Evolutionary conservation across 192 early-diverging fungal genomes (phyloP), one percentile per base, ranked within the genome.

Genomic region (Pilobolus umbonatus): DNA sequence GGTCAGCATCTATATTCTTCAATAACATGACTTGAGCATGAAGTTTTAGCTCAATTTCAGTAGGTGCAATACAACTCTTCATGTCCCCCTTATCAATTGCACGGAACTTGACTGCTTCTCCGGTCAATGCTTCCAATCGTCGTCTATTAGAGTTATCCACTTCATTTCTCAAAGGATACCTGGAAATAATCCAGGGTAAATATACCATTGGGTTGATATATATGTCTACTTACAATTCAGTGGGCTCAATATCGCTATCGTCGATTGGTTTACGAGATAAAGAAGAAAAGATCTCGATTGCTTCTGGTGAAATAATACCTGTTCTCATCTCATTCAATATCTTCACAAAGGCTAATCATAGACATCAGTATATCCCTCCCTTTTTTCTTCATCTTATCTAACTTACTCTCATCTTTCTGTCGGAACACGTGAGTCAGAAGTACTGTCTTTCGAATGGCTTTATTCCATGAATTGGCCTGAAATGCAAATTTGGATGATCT

Each of bases 11-110:
- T 24, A 85, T 66, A 57, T 91, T 90, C 60, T 89, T 92, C 30
- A 88, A 72, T 46, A 97, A 70, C 88, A 93, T 93, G 1, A 97
- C 94, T 62, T 95, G 94, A 2, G 92, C 88, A 46, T 79, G 60
- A 6, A 69, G 25, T 73, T 92, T 93, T 21, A 97, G 67, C 45
- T 81, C 75, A 6, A 97, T 73, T 17, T 57, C 43, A 3, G 68
- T 53, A 0, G 84, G 88, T 0, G 90, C 88, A 19, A 75, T 62
- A 57, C 84, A 83, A 3, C 69, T 63, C 32, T 76, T 75, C 0
- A 79, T 63, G 34, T 70, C 62, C 8, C 62, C 65, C 35, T 52
- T 46, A 59, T 91, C 88, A 15, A 39, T 35, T 0, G 85, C 75
- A 8, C 57, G 32, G 48, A 77, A 92, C 24, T 65, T 52, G 5